These are phyloP conservation scores for Dothistroma pini DNA, from an alignment of 2,329 filamentous ascomycete species.

Conservation along the genomic window DNA sequence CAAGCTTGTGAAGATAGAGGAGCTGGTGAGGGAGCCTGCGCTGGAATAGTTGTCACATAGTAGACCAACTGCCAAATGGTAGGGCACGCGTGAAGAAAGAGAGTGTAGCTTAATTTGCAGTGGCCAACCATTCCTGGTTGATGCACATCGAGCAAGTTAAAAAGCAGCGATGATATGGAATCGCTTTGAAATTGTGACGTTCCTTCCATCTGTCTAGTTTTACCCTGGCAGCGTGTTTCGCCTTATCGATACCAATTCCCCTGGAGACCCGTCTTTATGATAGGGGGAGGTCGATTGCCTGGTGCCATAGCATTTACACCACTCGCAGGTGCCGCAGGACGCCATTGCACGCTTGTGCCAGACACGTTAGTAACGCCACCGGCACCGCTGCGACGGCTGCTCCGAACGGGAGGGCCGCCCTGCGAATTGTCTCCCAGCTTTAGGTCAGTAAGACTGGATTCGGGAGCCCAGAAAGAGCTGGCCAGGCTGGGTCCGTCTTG, in stretches of 20 bases:
- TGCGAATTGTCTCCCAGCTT: not conserved
- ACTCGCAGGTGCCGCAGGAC: not conserved
- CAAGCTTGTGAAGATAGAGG: constrained; percentile 27
- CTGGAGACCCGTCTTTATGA: constrained; percentile 5
- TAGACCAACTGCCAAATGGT: not conserved
- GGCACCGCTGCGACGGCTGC: not conserved
- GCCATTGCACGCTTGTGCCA: constrained; percentile 8
- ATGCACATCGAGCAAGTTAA: not conserved
- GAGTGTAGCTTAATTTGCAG: too few relatives aligned
- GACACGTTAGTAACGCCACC: constrained; percentile 4
- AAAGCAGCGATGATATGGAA: not conserved
- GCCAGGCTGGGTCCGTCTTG: not conserved
- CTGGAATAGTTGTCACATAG: not conserved
- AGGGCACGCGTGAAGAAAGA: not conserved
- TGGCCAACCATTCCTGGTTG: not conserved
- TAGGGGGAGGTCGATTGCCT: not conserved
- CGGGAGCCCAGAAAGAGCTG: not conserved
- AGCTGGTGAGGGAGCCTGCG: constrained; percentile 7
- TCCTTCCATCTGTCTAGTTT: not conserved
- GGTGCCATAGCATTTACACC: not conserved
- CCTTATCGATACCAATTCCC: constrained; percentile 5
- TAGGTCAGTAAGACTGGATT: not conserved
- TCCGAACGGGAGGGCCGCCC: not conserved
- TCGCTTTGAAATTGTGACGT: not conserved
- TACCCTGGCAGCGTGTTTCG: not conserved